Evolutionary conservation across 805 yeast genomes (phyloP).

Genomic region (Candida corydali): DNA sequence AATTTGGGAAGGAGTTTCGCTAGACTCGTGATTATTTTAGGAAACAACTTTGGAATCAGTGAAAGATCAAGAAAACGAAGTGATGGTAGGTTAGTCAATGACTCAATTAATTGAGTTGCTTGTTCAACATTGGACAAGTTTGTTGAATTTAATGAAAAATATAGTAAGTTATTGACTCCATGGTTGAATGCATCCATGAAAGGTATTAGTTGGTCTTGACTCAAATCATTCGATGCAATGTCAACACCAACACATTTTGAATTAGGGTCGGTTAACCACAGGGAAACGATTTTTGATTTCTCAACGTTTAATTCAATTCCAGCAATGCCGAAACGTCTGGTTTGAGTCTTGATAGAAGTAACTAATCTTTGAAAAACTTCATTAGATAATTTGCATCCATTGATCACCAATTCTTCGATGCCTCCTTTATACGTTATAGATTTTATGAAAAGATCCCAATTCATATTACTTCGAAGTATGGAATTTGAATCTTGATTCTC

Average conservation of each 20-base stretch:
- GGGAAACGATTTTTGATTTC: slow-evolving; percentile 40
- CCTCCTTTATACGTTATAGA: slow-evolving; percentile 46
- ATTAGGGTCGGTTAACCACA: slow-evolving; percentile 43
- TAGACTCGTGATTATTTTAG: slow-evolving; percentile 44
- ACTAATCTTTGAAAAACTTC: slow-evolving; percentile 39
- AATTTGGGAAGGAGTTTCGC: slow-evolving; percentile 43
- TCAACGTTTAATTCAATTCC: slow-evolving; percentile 42
- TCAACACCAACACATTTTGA: slow-evolving; percentile 53
- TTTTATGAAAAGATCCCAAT: slow-evolving; percentile 49
- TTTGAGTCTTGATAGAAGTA: slow-evolving; percentile 36
- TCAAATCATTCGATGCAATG: slow-evolving; percentile 51
- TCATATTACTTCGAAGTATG: slow-evolving; percentile 45
- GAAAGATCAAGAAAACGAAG: slow-evolving; percentile 51
- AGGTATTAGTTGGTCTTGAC: slow-evolving; percentile 43
- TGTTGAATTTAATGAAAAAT: slow-evolving; percentile 52
- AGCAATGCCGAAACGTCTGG: slow-evolving; percentile 53
- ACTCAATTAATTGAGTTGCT: slow-evolving; percentile 29
- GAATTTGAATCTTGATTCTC: slow-evolving; percentile 36
- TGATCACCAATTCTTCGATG: slow-evolving; percentile 53
- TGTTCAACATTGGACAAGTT: slow-evolving; percentile 40
- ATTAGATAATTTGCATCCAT: slow-evolving; percentile 50
- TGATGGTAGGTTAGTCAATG: slow-evolving; percentile 34
- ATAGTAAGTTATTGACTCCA: slow-evolving; percentile 35
- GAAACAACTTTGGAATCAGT: slow-evolving; percentile 49
- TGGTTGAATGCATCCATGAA: slow-evolving; percentile 39